These are phyloP conservation scores for Marasmius oreades DNA, from an alignment of 1,284 basidiomycete species.

Conservation along the genomic window DNA sequence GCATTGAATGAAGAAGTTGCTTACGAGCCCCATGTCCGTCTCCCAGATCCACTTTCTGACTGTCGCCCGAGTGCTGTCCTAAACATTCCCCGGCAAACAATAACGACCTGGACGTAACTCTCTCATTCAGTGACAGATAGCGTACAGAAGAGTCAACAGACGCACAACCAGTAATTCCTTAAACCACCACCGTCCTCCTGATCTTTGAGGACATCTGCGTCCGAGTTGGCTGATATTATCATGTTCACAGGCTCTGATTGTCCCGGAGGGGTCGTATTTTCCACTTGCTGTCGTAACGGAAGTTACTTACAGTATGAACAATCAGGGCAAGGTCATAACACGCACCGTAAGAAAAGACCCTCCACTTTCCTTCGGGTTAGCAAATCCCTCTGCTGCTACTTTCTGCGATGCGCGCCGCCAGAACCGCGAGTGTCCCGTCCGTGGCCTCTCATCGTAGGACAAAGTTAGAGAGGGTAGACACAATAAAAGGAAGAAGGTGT, in stretches of 20 bases:
- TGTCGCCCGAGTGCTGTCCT: slow-evolving; percentile 70
- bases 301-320: not conserved
- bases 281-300: slow-evolving; percentile 35
- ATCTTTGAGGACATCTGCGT: slow-evolving; percentile 67
- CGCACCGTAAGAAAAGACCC: slow-evolving; percentile 14
- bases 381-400: slow-evolving; percentile 36
- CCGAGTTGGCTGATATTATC: slow-evolving; percentile 83
- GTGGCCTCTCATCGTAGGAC: slow-evolving; percentile 11
- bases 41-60: slow-evolving; percentile 80
- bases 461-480: slow-evolving; percentile 18
- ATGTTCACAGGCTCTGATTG: slow-evolving; percentile 89
- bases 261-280: slow-evolving; percentile 66
- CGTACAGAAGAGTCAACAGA: slow-evolving; percentile 5
- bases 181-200: slow-evolving; percentile 66
- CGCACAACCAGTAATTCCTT: slow-evolving; percentile 64
- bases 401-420: slow-evolving; percentile 24
- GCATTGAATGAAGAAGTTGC: slow-evolving; percentile 20
- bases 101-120: slow-evolving; percentile 32
- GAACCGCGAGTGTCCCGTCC: not conserved
- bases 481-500: slow-evolving; percentile 20
- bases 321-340: not conserved
- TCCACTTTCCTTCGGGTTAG: slow-evolving; percentile 28
- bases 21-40: slow-evolving; percentile 74
- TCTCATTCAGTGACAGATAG: not conserved
- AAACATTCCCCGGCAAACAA: slow-evolving; percentile 79